A percentile compares a stretch with the other conserved stretches of the same genome.
Evolutionary conservation across 2,329 filamentous ascomycete species (phyloP).

Genomic region (Clonostachys solani): DNA sequence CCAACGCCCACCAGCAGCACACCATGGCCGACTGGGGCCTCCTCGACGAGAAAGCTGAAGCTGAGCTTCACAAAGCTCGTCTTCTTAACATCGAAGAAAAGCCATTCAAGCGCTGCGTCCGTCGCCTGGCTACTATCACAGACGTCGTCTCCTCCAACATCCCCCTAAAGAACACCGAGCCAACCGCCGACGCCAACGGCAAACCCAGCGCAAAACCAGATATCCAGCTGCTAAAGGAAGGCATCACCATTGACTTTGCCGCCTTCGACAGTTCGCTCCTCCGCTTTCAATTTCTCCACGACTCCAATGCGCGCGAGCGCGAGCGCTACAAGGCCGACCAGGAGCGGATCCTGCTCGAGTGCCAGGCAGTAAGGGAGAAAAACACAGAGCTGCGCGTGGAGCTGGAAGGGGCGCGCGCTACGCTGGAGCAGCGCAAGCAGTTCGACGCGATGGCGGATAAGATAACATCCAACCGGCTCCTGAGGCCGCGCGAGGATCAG

Average conservation of each 20-base stretch:
- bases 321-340: constrained; percentile 81
- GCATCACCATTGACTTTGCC: constrained; percentile 83
- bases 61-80: constrained; percentile 81
- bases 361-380: constrained; percentile 71
- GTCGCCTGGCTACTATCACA: constrained; percentile 68
- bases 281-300: constrained; percentile 81
- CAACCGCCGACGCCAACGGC: constrained; percentile 31
- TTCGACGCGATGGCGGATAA: constrained; percentile 87
- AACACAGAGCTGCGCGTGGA: constrained; percentile 70
- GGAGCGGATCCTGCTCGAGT: constrained; percentile 71
- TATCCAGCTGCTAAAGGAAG: constrained; percentile 70
- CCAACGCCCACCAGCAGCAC: background rate
- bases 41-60: constrained; percentile 71
- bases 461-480: constrained; percentile 75
- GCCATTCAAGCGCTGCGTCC: constrained; percentile 84
- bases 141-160: constrained; percentile 45
- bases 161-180: constrained; percentile 8
- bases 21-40: constrained; percentile 55
- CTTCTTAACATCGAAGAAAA: constrained; percentile 89
- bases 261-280: constrained; percentile 83
- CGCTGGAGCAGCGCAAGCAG: constrained; percentile 72
- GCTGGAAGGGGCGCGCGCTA: constrained; percentile 71
- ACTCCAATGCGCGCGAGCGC: constrained; percentile 79
- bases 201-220: constrained; percentile 42
- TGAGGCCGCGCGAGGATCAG: constrained; percentile 83